A percentile compares a stretch with the other conserved stretches of the same genome.
Conservation (phyloP, 805 yeast genomes). For the Nakazawaea laoshanensis region DNA sequence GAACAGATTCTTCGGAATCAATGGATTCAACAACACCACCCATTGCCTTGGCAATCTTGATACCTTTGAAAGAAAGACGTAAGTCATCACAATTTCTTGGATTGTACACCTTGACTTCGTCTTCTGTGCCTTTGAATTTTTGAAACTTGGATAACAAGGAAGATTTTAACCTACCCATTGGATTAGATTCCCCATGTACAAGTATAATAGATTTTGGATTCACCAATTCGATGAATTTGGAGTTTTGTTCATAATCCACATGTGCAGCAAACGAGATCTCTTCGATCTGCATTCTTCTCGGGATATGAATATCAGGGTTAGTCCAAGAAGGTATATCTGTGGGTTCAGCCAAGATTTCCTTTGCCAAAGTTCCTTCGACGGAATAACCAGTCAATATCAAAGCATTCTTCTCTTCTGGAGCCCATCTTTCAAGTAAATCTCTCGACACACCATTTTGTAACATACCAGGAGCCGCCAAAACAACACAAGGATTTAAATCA, state of each 20-base stretch:
- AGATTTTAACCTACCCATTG: constrained; percentile 96
- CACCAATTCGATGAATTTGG: constrained; percentile 83
- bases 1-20: constrained; percentile 24
- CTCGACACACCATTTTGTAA: constrained; percentile 92
- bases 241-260: constrained; percentile 90
- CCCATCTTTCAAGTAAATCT: constrained; percentile 89
- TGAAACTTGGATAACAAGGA: constrained; percentile 85
- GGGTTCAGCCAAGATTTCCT: constrained; percentile 80
- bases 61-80: constrained; percentile 68
- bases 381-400: constrained; percentile 93
- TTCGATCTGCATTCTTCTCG: constrained; percentile 79
- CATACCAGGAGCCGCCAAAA: constrained; percentile 98
- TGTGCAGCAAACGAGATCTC: constrained; percentile 99
- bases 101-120: constrained; percentile 84
- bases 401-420: constrained; percentile 89
- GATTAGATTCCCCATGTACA: constrained; percentile 96
- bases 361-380: constrained; percentile 98
- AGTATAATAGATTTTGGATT: constrained; percentile 79
- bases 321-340: constrained; percentile 74
- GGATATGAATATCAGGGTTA: constrained; percentile 79
- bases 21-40: constrained; percentile 42
- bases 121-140: constrained; percentile 71
- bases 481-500: constrained; percentile 93
- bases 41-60: constrained; percentile 70
- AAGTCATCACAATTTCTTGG: constrained; percentile 87